Evolutionary conservation across 176 grass and related monocot genomes (phyloP), one percentile per base, ranked within the genome.

Genomic region (Aegilops bicornis): DNA sequence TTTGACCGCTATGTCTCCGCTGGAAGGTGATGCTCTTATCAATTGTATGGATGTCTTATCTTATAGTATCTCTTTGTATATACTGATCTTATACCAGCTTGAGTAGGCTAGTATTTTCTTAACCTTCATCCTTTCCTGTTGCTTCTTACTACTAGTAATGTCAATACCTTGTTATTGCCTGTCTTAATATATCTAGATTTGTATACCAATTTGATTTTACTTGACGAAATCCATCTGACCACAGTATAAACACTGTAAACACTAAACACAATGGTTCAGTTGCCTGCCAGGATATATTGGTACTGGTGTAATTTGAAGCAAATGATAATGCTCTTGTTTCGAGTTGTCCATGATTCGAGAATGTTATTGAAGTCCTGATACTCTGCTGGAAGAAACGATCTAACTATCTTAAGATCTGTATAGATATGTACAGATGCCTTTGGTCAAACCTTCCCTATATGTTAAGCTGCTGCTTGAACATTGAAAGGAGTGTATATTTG

Each of bases 1-100:
- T 76, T 76, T 76, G 73, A 76, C 73, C 73, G 73, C 24, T 76
- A 76, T 8, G 73, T 76, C 15, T 76, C 73, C 1, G 73, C 73
- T 50, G 73, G 73, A 52, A 76, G 73, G 73, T 76, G 23, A 48
- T 74, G 23, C 14, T 74, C 40, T 74, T 16, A 47, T n/a, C 39
- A 73, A n/a, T 73, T 73, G 70, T 45, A 73, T 42, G 37, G 69
- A 42, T 11, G 11, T 69, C 8, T 22, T 36, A 52, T 52, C 48
- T 17, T 52, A 54, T 17, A 13, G 43, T 27, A 73, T n/a, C 71
- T 47, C 12, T 74, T 45, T 74, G 42, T 74, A 48, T 29, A 8
- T 74, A 40, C 6, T 73, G 37, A 73, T 73, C 69, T 73, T 54
- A 54, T 54, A 19, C 50, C 50, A 54, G 50, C 50, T 54, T 54